Evolutionary conservation across 2,329 filamentous ascomycete species (phyloP).

Genomic region (Periconia digitata): DNA sequence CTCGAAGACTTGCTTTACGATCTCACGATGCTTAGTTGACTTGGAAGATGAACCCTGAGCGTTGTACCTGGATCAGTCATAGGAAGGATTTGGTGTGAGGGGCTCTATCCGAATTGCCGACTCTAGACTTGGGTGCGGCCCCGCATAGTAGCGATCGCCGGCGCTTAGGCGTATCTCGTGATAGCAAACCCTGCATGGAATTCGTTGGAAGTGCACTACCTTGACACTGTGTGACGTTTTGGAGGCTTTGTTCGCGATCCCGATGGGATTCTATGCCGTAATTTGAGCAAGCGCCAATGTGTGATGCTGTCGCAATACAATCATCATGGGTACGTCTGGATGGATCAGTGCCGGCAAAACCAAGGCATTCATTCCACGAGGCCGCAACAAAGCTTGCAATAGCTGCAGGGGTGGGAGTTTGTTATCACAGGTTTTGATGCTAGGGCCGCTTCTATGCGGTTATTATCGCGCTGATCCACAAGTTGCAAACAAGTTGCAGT

Average conservation of each 20-base stretch:
- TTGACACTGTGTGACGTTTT: conserved; percentile 17
- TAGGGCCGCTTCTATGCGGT: conserved; percentile 14
- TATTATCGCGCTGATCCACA: conserved; percentile 7
- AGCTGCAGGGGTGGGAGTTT: background rate
- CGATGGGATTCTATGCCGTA: conserved; percentile 18
- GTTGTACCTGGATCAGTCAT: no score
- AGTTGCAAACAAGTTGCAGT: conserved; percentile 8
- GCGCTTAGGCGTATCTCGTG: conserved; percentile 15
- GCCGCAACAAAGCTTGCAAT: background rate
- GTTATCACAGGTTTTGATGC: background rate
- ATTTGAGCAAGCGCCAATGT: conserved; percentile 8
- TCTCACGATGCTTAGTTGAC: no score
- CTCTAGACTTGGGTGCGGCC: conserved; percentile 4
- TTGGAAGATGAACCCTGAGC: no score
- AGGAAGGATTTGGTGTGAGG: no score
- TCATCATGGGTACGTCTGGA: background rate
- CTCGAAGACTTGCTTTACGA: no score
- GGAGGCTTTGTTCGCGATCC: conserved; percentile 2
- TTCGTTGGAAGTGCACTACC: conserved; percentile 5
- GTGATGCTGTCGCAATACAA: conserved; percentile 14
- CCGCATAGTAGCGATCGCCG: conserved; percentile 9
- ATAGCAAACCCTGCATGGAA: conserved; percentile 10
- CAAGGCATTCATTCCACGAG: background rate
- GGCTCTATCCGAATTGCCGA: no score
- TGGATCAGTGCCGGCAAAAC: background rate